Base-by-base conservation (phyloP, 2,329 filamentous ascomycete genomes). In the Diaporthe sp. region DNA sequence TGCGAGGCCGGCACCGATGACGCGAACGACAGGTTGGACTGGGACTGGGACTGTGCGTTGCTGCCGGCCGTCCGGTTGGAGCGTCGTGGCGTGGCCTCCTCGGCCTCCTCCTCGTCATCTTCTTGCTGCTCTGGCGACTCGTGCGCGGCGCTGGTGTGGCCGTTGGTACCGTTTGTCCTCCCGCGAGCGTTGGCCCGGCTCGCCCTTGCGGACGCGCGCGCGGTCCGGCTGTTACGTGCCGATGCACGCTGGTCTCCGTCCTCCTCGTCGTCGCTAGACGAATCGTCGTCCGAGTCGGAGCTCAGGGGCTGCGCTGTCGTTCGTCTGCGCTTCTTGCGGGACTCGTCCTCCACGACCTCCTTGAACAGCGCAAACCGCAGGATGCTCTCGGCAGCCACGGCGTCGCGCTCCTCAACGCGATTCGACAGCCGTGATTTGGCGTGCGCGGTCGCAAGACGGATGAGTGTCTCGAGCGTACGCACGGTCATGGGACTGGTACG, bases 341-440 rank as follows among this genome's bases (percentile, higher is more conserved):
- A 94, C 82, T 95, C 92, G 77, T 92, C 89, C 80, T 92, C 89
- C 4, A 98, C 89, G 0, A 99, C 92, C 85, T 99, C 97, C 83
- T 98, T 98, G 89, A 99, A 99, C 47, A 99, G 89, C 3, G 97
- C 97, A 81, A 98, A 99, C 25, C 97, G 91, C 42, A 99, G 86
- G 77, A 99, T 97, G 12, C 92, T 90, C 82, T 99, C 96, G 13
- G 97, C 97, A 44, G 95, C 92, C 70, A 94, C 86, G 1, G 96
- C 96, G 82, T 99, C 97, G 72, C 93, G 92, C 82, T 97, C 94
- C 77, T 98, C 96, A 3, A 99, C 95, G 53, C 94, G 89, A 80
- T 91, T 95, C 1, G 95, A 98, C 9, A 99, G 88, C 39, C 97
- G 92, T 9, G 96, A 91, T 84, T 98, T 99, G 75, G 97, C 97